phyloP scores from a whole-genome alignment of 345 rosid species.

The Leavenworthia alabamica region DNA sequence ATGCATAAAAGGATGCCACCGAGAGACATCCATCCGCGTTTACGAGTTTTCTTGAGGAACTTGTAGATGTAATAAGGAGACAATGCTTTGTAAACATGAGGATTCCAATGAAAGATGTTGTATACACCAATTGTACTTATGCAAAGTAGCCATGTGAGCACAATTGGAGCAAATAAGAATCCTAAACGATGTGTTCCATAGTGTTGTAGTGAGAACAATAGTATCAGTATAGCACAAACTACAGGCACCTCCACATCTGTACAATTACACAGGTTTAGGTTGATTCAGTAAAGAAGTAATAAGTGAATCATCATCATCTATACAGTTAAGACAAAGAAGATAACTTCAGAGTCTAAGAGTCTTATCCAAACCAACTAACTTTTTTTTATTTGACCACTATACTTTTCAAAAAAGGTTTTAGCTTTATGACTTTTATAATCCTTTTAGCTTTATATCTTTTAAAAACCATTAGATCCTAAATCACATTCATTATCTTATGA shows the following conservation, averaged over 20 bases:
- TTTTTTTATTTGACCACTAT: slow-evolving; percentile 22
- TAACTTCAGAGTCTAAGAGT: background rate
- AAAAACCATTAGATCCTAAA: slow-evolving; percentile 13
- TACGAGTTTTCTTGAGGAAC: slow-evolving; percentile 77
- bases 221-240: slow-evolving; percentile 60
- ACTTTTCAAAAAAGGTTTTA: slow-evolving; percentile 14
- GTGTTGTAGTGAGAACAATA: slow-evolving; percentile 75
- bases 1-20: slow-evolving; percentile 94
- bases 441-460: slow-evolving; percentile 9
- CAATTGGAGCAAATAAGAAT: slow-evolving; percentile 76
- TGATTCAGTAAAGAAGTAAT: background rate
- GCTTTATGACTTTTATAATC: slow-evolving; percentile 22
- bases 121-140: slow-evolving; percentile 84
- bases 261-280: background rate
- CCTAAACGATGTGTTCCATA: slow-evolving; percentile 85
- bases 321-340: slow-evolving; percentile 1
- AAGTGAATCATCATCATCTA: slow-evolving; percentile 1
- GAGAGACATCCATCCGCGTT: slow-evolving; percentile 98
- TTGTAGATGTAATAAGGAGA: slow-evolving; percentile 89
- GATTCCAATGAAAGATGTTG: slow-evolving; percentile 87
- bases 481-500: slow-evolving; percentile 19
- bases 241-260: slow-evolving; percentile 87
- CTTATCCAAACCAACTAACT: slow-evolving; percentile 24
- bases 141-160: slow-evolving; percentile 70
- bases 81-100: slow-evolving; percentile 85